Percentiles rank a stretch among this genome's conserved stretches.
These are phyloP conservation scores for Sarocladium oryzae DNA, from an alignment of 2,329 filamentous ascomycete species.

Conservation along the genomic window DNA sequence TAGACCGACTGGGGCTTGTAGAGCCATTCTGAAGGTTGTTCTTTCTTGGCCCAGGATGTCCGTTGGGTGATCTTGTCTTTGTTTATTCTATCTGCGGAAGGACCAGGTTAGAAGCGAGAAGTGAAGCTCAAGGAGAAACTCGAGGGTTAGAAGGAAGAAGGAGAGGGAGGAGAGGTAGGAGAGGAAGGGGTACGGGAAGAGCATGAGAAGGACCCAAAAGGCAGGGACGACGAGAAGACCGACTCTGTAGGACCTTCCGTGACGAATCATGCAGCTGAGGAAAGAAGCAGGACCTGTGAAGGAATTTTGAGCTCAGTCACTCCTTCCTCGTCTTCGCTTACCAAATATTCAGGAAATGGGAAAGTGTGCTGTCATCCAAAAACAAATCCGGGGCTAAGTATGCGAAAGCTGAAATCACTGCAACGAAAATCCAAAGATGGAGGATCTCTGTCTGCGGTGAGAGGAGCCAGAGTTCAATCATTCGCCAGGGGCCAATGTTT, in stretches of 20 bases:
- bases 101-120: slow-evolving; percentile 22
- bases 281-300: not conserved
- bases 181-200: slow-evolving; percentile 6
- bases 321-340: not conserved
- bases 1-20: slow-evolving; percentile 8
- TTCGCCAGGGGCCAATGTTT: no score
- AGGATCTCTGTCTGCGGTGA: no score
- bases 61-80: not conserved
- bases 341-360: not conserved
- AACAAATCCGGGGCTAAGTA: not conserved
- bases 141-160: slow-evolving; percentile 1
- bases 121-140: slow-evolving; percentile 3
- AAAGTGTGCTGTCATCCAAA: slow-evolving; percentile 6
- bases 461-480: no score
- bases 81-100: slow-evolving; percentile 20
- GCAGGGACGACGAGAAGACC: not conserved
- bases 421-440: not conserved
- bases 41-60: slow-evolving; percentile 21
- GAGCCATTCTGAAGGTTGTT: slow-evolving; percentile 14
- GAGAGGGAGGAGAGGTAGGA: slow-evolving; percentile 2
- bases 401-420: not conserved
- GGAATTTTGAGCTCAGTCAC: not conserved
- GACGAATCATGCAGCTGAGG: not conserved
- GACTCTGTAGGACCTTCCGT: not conserved
- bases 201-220: not conserved